Percentiles rank a stretch among this genome's conserved stretches.
phyloP scores from a whole-genome alignment of 768 basidiomycete species.

The Saitozyma sp. region DNA sequence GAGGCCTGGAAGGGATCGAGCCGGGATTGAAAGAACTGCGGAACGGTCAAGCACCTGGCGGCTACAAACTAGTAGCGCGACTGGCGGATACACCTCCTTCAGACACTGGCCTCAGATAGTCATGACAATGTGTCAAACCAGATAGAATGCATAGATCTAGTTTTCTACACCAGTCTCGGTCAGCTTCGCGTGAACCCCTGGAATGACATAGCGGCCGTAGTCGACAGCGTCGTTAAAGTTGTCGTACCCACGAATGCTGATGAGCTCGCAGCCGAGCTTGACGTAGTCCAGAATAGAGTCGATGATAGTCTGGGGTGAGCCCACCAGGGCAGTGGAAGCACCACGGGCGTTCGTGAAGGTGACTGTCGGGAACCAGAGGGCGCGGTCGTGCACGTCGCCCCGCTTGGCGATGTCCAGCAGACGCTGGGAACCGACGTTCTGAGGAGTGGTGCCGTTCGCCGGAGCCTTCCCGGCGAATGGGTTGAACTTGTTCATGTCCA shows the following conservation, averaged over 20 bases:
- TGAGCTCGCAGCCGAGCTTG: conserved; percentile 29
- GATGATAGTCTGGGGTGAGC: conserved; percentile 31
- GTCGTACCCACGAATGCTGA: conserved; percentile 38
- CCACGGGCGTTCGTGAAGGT: conserved; percentile 33
- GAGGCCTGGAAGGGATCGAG: conserved; percentile 34
- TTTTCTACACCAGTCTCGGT: not conserved
- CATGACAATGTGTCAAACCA: too few relatives aligned
- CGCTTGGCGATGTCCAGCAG: conserved; percentile 33
- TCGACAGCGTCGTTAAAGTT: conserved; percentile 39
- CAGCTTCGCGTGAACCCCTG: conserved; percentile 24
- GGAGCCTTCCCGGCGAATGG: not conserved
- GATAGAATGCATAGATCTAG: not conserved
- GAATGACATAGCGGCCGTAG: conserved; percentile 39
- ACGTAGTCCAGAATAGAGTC: conserved; percentile 41
- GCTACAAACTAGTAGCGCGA: conserved; percentile 31
- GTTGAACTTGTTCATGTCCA: conserved; percentile 16
- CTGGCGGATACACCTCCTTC: conserved; percentile 14
- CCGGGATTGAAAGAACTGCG: conserved; percentile 28
- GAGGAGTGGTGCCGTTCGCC: conserved; percentile 10
- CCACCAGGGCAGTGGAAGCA: conserved; percentile 37
- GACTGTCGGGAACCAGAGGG: conserved; percentile 39
- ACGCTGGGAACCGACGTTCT: conserved; percentile 38
- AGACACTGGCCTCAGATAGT: too few relatives aligned
- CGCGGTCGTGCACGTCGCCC: conserved; percentile 38
- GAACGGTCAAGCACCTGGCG: conserved; percentile 25